Base-by-base conservation (phyloP, 2,329 filamentous ascomycete genomes). In the Botryotinia narcissicola region DNA sequence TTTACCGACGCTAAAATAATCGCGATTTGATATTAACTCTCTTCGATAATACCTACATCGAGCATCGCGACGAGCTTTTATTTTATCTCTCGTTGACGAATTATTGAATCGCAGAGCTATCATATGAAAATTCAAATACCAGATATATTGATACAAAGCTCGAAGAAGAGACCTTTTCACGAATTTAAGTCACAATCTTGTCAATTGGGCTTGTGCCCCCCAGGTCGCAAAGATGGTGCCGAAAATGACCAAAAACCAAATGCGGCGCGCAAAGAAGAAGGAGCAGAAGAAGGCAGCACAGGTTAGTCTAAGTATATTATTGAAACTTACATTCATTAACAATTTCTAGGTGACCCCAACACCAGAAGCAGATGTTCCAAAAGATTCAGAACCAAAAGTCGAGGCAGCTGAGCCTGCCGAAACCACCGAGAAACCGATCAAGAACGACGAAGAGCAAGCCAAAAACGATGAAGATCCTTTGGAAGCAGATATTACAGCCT, bases 261-360 rank as follows among this genome's bases (percentile, higher is more conserved):
- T 95, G 86, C 90, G 94, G 82, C 91, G 95, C 82, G 93, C 94
- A 67, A 95, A 95, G 86, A 97, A 96, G 89, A 98, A 97, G 90
- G 92, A 94, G 79, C 90, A 93, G 81, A 97, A 97, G 85, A 90
- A 90, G 25, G 83, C 89, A 77, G 84, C 88, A 82, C 85, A 90
- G 79, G 88, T 89, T 72, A 76, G 82, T 77, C 42, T 14, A 22
- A 14, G 7, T 40, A 37, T 29, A 14, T 18, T 4, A 29, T 29
- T 61, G 2, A 42, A 48, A 46, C 64, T 57, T 64, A 62, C 74
- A 44, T 74, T 61, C 42, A 70, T 66, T 73, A 74, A 62, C 12
- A 10, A 25, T 46, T 35, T 46, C 74, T 82, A 82, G 83, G 83
- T 77, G 67, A 79, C 80, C 44, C 74, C 76, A 57, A 78, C 77